A percentile compares a stretch with the other conserved stretches of the same genome.
phyloP scores from a whole-genome alignment of 306 rosid genomes.

The Gleditsia sinensis region DNA sequence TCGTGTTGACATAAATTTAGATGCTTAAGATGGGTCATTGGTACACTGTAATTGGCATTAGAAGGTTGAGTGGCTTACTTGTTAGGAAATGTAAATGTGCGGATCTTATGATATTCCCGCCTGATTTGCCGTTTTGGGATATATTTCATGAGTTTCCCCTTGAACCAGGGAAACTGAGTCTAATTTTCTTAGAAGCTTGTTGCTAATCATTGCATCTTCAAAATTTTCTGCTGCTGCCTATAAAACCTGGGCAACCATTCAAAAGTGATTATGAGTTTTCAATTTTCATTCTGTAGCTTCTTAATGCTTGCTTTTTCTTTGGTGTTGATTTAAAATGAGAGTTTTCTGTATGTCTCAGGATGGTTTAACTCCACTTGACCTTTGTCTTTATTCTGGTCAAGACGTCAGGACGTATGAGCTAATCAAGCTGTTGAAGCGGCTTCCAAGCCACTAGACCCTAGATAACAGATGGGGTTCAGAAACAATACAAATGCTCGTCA shows the following conservation, averaged over 20 bases:
- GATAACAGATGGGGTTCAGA: not conserved
- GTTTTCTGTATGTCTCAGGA: conserved; percentile 54
- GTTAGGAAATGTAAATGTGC: not conserved
- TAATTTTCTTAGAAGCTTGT: not conserved
- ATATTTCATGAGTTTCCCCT: not conserved
- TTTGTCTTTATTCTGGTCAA: conserved; percentile 79
- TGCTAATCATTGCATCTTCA: not conserved
- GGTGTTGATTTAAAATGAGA: not conserved
- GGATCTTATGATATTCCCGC: not conserved
- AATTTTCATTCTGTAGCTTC: not conserved
- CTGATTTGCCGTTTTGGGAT: conserved; percentile 6
- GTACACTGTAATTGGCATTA: not conserved
- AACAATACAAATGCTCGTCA: conserved; percentile 3
- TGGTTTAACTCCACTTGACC: conserved; percentile 80
- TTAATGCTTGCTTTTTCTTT: not conserved
- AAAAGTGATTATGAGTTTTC: not conserved
- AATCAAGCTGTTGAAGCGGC: conserved; percentile 73
- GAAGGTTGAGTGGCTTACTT: not conserved
- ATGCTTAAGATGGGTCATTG: conserved; percentile 8
- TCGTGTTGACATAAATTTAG: not conserved
- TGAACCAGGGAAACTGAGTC: not conserved
- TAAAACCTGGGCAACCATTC: not conserved
- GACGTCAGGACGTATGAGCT: conserved; percentile 72
- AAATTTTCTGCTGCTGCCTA: not conserved
- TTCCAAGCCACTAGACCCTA: conserved; percentile 40